phyloP scores from a whole-genome alignment of 768 basidiomycete species.

The Termitomyces sp. region DNA sequence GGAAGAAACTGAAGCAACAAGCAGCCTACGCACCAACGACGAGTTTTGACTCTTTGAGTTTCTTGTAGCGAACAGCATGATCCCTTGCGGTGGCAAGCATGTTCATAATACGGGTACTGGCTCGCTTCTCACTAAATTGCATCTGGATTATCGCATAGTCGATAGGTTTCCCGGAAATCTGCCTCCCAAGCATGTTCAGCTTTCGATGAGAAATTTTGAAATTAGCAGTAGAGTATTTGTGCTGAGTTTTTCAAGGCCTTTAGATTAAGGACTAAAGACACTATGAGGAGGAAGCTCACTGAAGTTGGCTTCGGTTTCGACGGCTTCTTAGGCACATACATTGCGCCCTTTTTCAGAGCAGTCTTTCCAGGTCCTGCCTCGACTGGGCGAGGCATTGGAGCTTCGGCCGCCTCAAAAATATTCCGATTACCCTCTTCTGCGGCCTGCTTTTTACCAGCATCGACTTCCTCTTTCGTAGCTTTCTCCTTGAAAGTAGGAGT shows the following conservation, averaged over 20 bases:
- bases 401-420: constrained; percentile 41
- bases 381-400: constrained; percentile 5
- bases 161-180: constrained; percentile 87
- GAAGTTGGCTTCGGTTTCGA: constrained; percentile 22
- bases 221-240: constrained; percentile 87
- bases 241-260: constrained; percentile 37
- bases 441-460: constrained; percentile 38
- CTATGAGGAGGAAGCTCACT: constrained; percentile 14
- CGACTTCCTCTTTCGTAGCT: constrained; percentile 37
- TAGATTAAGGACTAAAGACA: background rate
- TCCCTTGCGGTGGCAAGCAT: constrained; percentile 85
- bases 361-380: background rate
- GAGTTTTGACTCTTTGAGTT: constrained; percentile 62
- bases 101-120: constrained; percentile 78
- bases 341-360: background rate
- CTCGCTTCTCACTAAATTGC: constrained; percentile 93
- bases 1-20: background rate
- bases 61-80: constrained; percentile 76
- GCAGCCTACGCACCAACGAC: constrained; percentile 64
- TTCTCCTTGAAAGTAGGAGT: constrained; percentile 41
- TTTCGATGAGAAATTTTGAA: constrained; percentile 95
- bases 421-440: constrained; percentile 38
- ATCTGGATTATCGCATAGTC: constrained; percentile 96
- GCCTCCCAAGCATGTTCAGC: constrained; percentile 80
- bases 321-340: constrained; percentile 11